These are phyloP conservation scores for Wickerhamomyces chaumierensis DNA, from an alignment of 805 yeast genomes.

Conservation along the genomic window DNA sequence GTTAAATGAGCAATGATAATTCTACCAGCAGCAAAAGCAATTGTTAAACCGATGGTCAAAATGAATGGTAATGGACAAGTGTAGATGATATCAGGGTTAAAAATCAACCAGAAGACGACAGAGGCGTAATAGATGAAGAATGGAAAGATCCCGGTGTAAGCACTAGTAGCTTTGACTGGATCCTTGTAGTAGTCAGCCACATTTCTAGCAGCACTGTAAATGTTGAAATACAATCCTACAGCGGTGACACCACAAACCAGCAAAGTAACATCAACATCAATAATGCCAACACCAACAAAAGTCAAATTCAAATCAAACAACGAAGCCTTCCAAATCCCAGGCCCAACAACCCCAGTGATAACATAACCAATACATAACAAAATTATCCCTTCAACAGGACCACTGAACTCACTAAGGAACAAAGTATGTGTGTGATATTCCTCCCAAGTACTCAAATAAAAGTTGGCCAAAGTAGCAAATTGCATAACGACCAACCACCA, in stretches of 20 bases:
- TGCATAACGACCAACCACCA: conserved; percentile 51
- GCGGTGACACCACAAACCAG: conserved; percentile 41
- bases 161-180: conserved; percentile 18
- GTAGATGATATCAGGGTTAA: conserved; percentile 34
- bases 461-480: conserved; percentile 67
- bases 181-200: conserved; percentile 35
- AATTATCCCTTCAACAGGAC: conserved; percentile 91
- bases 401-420: conserved; percentile 69
- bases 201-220: conserved; percentile 53
- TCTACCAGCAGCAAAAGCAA: conserved; percentile 85
- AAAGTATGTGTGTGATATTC: conserved; percentile 83
- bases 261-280: conserved; percentile 28
- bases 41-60: conserved; percentile 58
- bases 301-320: conserved; percentile 25
- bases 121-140: conserved; percentile 31
- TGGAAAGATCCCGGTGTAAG: conserved; percentile 55
- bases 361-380: conserved; percentile 44
- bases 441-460: conserved; percentile 90
- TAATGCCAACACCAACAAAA: conserved; percentile 5
- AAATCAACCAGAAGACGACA: conserved; percentile 28
- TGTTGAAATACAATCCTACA: conserved; percentile 50
- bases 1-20: conserved; percentile 84
- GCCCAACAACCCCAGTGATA: conserved; percentile 60
- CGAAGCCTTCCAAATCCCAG: conserved; percentile 47
- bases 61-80: conserved; percentile 41